These are phyloP conservation scores for Stylosanthes scabra DNA, from an alignment of 331 rosid genomes.

Conservation along the genomic window DNA sequence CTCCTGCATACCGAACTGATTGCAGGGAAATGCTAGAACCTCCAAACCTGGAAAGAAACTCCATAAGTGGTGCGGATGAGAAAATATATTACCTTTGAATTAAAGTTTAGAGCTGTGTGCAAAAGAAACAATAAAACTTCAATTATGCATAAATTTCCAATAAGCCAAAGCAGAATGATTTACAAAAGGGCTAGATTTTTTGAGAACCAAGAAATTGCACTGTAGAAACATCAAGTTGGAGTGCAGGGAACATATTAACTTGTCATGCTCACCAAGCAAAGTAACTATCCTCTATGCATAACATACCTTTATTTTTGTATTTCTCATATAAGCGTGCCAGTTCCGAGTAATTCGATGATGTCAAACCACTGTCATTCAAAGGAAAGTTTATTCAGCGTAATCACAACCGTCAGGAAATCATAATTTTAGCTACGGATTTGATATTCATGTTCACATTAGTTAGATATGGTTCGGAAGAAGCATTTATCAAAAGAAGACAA, in stretches of 20 bases:
- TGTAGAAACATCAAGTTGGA: neutral
- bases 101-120: conserved; percentile 9
- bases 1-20: conserved; percentile 98
- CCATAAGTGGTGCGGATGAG: conserved; percentile 20
- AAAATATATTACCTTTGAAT: conserved; percentile 30
- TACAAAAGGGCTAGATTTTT: conserved; percentile 18
- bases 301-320: conserved; percentile 85
- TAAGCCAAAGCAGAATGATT: neutral
- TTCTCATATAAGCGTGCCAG: conserved; percentile 84
- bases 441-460: conserved; percentile 3
- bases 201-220: conserved; percentile 32
- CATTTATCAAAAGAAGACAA: neutral
- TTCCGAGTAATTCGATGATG: conserved; percentile 91
- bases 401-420: conserved; percentile 31
- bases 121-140: conserved; percentile 8
- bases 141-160: neutral
- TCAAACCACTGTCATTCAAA: conserved; percentile 78
- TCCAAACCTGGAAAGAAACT: conserved; percentile 73
- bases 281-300: conserved; percentile 28
- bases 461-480: neutral
- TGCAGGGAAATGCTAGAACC: conserved; percentile 97
- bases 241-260: conserved; percentile 22
- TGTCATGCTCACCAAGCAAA: conserved; percentile 9
- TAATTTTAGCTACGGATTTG: neutral
- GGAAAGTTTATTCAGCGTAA: conserved; percentile 28